Evolutionary conservation across 1,284 basidiomycete species (phyloP).

Genomic region (Trametes polyzona): DNA sequence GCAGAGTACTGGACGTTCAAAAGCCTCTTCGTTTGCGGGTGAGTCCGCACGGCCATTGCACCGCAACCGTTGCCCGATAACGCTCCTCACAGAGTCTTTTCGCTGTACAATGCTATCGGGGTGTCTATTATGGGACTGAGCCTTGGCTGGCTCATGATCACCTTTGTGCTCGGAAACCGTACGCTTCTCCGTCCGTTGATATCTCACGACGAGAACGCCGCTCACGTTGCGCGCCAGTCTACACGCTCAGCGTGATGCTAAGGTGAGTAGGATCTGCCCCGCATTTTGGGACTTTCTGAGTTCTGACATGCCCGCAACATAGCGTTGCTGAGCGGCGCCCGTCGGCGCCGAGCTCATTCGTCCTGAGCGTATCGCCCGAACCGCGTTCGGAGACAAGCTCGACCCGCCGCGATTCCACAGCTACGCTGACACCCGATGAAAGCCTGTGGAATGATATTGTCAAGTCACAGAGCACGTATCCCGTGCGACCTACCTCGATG

Average conservation of each 20-base stretch:
- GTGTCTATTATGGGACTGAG: constrained; percentile 4
- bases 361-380: neutral
- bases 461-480: constrained; percentile 12
- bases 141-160: constrained; percentile 15
- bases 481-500: neutral
- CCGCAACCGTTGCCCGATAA: too few species aligned
- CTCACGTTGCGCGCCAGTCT: constrained; percentile 5
- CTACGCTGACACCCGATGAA: constrained; percentile 3
- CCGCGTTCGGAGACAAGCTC: neutral
- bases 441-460: constrained; percentile 17
- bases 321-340: neutral
- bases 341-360: neutral
- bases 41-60: too few species aligned
- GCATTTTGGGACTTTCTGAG: neutral
- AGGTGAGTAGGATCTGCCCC: constrained; percentile 7
- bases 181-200: neutral
- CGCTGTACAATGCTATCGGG: constrained; percentile 11
- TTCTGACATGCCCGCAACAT: neutral
- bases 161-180: constrained; percentile 22
- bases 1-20: constrained; percentile 20
- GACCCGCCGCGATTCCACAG: constrained; percentile 4
- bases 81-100: constrained; percentile 2
- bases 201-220: too few species aligned
- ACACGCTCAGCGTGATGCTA: constrained; percentile 21
- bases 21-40: constrained; percentile 20